phyloP scores from a whole-genome alignment of 192 early-diverging fungal genomes.

The Mortierella hygrophila region DNA sequence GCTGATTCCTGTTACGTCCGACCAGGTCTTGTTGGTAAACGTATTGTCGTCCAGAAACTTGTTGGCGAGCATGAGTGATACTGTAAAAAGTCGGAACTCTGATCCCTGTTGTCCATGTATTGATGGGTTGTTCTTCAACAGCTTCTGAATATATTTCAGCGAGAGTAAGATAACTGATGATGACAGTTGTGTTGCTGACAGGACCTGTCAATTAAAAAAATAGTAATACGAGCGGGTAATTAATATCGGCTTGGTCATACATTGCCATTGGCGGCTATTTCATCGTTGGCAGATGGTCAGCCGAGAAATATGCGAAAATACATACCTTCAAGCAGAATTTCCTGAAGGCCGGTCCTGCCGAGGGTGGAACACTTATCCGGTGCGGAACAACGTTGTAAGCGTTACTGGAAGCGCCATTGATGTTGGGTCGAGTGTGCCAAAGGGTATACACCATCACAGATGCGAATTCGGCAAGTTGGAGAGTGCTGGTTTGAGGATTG shows the following conservation, averaged over 20 bases:
- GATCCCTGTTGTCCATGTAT: conserved; percentile 76
- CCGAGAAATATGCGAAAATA: not conserved
- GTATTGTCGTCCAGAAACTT: conserved; percentile 93
- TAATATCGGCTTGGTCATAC: not conserved
- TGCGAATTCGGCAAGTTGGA: conserved; percentile 50
- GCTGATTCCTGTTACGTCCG: conserved; percentile 85
- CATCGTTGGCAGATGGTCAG: not conserved
- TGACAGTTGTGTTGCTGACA: conserved; percentile 72
- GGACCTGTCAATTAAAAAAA: conserved; percentile 46
- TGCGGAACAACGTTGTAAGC: conserved; percentile 55
- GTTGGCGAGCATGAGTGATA: conserved; percentile 88
- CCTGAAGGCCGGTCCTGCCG: conserved; percentile 50
- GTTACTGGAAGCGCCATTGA: conserved; percentile 55
- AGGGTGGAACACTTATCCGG: conserved; percentile 49
- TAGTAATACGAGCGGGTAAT: not conserved
- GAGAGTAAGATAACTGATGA: conserved; percentile 73
- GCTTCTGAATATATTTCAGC: conserved; percentile 73
- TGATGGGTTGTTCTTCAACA: conserved; percentile 67
- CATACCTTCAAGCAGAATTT: conserved; percentile 56
- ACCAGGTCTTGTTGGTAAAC: conserved; percentile 92
- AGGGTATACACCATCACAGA: conserved; percentile 59
- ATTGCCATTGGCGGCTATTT: not conserved
- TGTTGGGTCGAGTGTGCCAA: conserved; percentile 56
- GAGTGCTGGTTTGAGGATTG: conserved; percentile 43
- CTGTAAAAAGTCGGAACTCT: conserved; percentile 87